A percentile compares a stretch with the other conserved stretches of the same genome.
phyloP scores from a whole-genome alignment of 2,329 filamentous ascomycete species.

The Aulographum hederae region DNA sequence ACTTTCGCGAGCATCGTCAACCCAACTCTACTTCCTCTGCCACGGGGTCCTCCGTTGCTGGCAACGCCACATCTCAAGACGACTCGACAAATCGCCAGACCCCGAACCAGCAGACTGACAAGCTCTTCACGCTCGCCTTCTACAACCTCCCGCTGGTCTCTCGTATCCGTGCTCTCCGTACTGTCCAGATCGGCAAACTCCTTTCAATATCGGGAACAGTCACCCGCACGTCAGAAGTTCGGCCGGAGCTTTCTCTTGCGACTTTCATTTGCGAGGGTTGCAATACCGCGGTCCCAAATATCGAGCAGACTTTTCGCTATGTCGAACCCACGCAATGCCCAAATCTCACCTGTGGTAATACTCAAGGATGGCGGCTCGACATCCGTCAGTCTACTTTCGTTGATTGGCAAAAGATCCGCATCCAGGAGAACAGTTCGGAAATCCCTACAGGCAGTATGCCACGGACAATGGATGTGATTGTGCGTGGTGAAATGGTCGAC shows the following conservation, averaged over 20 bases:
- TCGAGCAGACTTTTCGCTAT: conserved; percentile 95
- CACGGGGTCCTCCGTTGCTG: conserved; percentile 43
- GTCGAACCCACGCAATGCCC: conserved; percentile 94
- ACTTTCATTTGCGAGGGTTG: conserved; percentile 88
- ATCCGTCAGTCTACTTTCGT: conserved; percentile 95
- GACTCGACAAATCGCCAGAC: conserved; percentile 50
- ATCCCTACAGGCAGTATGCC: conserved; percentile 99
- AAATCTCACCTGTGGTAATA: conserved; percentile 72
- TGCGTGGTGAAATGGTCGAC: conserved; percentile 94
- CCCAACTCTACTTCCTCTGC: conserved; percentile 54
- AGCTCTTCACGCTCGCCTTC: conserved; percentile 81
- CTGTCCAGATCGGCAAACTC: conserved; percentile 77
- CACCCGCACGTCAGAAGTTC: conserved; percentile 89
- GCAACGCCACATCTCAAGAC: conserved; percentile 38
- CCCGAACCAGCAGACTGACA: conserved; percentile 88
- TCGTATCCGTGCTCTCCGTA: conserved; percentile 68
- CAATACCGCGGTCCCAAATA: conserved; percentile 66
- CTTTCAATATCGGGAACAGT: conserved; percentile 94
- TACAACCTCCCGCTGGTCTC: conserved; percentile 85
- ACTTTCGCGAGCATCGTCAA: conserved; percentile 84
- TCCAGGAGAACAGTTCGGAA: conserved; percentile 96
- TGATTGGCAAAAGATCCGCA: conserved; percentile 96
- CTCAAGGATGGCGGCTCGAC: conserved; percentile 87
- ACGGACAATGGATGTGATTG: conserved; percentile 88
- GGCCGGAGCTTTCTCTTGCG: conserved; percentile 78